These are phyloP conservation scores for Citrullus mucosospermus DNA, from an alignment of 306 rosid genomes.

Conservation along the genomic window DNA sequence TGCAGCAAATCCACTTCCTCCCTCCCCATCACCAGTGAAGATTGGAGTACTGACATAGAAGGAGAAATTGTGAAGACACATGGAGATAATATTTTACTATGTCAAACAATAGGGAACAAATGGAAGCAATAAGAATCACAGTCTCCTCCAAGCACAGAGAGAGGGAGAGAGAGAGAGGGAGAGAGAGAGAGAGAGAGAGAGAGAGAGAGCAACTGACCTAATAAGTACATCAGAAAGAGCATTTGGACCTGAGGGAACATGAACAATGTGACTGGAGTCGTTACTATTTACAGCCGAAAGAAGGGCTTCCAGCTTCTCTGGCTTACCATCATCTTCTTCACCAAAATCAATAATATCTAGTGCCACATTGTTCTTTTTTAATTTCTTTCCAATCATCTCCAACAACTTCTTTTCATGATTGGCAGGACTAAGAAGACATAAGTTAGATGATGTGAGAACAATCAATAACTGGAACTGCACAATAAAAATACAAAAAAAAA, in stretches of 20 bases:
- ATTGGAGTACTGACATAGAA: conserved; percentile 67
- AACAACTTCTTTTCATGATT: conserved; percentile 65
- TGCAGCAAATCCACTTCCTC: conserved; percentile 89
- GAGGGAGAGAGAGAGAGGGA: not conserved
- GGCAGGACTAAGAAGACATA: conserved; percentile 31
- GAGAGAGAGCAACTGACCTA: conserved; percentile 31
- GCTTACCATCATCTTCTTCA: conserved; percentile 79
- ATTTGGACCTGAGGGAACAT: conserved; percentile 44
- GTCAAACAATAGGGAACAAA: not conserved
- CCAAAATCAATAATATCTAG: conserved; percentile 82
- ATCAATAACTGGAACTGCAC: not conserved
- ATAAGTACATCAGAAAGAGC: conserved; percentile 52
- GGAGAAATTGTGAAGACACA: not conserved
- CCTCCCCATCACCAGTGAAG: conserved; percentile 97
- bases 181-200: not conserved
- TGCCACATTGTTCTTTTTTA: conserved; percentile 86
- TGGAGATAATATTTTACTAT: not conserved
- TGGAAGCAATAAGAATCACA: not conserved
- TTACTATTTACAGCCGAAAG: conserved; percentile 72
- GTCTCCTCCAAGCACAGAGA: not conserved
- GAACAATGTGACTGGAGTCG: conserved; percentile 58
- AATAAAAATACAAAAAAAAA: not conserved
- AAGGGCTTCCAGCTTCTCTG: conserved; percentile 75
- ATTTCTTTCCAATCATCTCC: conserved; percentile 77
- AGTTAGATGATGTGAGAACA: not conserved